Evolutionary conservation across 495 filamentous ascomycete genomes (phyloP).

Genomic region (Chaetomium tenue): DNA sequence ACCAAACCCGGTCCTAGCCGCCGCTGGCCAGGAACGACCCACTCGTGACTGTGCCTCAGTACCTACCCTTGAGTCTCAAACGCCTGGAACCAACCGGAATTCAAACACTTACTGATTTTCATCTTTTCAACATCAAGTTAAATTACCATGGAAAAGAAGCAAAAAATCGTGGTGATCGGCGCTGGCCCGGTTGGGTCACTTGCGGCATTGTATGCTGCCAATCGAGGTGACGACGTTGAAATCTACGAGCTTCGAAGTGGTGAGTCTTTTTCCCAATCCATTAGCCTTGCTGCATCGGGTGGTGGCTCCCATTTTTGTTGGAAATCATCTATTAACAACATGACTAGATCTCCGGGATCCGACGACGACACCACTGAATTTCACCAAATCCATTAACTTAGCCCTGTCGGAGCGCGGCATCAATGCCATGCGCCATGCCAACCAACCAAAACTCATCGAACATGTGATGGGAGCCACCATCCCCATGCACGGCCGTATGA

Average conservation of each 20-base stretch:
- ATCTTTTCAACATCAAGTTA: not conserved
- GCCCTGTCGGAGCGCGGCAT: constrained; percentile 94
- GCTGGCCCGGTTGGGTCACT: constrained; percentile 92
- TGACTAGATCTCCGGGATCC: constrained; percentile 77
- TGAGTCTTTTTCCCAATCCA: constrained; percentile 46
- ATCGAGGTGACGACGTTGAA: constrained; percentile 82
- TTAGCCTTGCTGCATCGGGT: not conserved
- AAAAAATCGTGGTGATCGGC: constrained; percentile 82
- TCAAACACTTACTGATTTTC: not conserved
- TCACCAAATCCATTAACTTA: constrained; percentile 96
- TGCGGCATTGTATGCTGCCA: constrained; percentile 87
- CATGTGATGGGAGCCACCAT: constrained; percentile 73
- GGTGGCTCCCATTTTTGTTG: not conserved
- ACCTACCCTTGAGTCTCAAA: constrained; percentile 1
- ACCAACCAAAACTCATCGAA: constrained; percentile 63
- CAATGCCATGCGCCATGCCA: constrained; percentile 70
- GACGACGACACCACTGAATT: constrained; percentile 83
- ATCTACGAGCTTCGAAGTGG: constrained; percentile 92
- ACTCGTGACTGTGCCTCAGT: not conserved
- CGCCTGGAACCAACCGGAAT: not conserved
- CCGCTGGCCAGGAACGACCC: not conserved
- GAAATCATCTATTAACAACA: constrained; percentile 1
- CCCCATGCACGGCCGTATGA: constrained; percentile 97
- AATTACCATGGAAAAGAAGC: constrained; percentile 31
- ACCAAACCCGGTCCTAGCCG: constrained; percentile 8